These are phyloP conservation scores for Candida alai DNA, from an alignment of 805 yeast species.

Conservation along the genomic window DNA sequence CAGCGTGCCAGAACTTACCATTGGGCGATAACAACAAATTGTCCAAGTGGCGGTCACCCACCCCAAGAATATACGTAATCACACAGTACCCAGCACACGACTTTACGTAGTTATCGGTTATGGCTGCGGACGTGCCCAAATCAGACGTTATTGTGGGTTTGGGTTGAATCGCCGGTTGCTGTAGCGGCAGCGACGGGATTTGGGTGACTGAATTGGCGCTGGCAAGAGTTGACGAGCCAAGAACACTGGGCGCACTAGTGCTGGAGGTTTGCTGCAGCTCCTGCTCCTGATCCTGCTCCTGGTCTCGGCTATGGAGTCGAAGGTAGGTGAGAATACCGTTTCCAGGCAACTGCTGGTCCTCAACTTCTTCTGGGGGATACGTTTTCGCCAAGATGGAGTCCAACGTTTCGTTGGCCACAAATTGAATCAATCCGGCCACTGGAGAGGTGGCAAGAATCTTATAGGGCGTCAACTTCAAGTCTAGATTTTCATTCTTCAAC, in stretches of 20 bases:
- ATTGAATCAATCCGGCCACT: constrained; percentile 88
- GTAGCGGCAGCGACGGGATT: constrained; percentile 11
- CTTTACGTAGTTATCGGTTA: constrained; percentile 90
- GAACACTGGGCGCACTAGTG: constrained; percentile 25
- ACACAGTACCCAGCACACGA: constrained; percentile 99
- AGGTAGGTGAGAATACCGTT: constrained; percentile 77
- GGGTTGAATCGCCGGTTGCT: constrained; percentile 10
- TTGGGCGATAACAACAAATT: constrained; percentile 71
- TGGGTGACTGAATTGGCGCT: no score
- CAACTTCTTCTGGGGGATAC: constrained; percentile 14
- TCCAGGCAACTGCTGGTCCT: constrained; percentile 16
- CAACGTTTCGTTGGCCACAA: constrained; percentile 88
- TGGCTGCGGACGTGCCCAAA: constrained; percentile 53
- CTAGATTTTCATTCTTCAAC: constrained; percentile 83
- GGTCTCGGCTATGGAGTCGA: constrained; percentile 46
- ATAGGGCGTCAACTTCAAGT: constrained; percentile 83
- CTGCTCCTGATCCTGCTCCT: constrained; percentile 15
- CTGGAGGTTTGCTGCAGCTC: no score
- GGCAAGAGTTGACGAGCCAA: constrained; percentile 13
- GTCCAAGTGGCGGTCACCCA: constrained; percentile 96
- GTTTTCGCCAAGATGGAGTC: constrained; percentile 61
- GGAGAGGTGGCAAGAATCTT: constrained; percentile 87
- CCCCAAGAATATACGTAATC: constrained; percentile 88
- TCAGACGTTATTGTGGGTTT: constrained; percentile 35
- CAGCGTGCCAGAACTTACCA: constrained; percentile 96